These are phyloP conservation scores for Neonothopanus nambi DNA, from an alignment of 1,284 basidiomycete species.

Conservation along the genomic window DNA sequence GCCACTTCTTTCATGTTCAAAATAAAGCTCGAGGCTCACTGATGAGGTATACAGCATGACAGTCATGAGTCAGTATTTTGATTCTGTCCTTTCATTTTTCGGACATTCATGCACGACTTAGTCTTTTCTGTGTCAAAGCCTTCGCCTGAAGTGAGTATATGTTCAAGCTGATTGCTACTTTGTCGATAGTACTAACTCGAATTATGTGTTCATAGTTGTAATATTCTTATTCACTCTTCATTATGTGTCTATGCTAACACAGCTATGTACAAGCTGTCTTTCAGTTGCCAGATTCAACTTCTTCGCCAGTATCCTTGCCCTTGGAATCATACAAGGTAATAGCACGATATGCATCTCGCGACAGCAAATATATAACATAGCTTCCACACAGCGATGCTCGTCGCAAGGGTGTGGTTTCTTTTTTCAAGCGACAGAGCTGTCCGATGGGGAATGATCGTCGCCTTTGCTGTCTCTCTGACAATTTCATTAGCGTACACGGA, in stretches of 20 bases:
- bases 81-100: neutral
- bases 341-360: neutral
- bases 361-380: neutral
- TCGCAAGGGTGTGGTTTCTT: slow-evolving; percentile 38
- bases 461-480: slow-evolving; percentile 28
- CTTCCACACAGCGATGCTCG: slow-evolving; percentile 31
- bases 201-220: neutral
- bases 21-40: neutral
- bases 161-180: neutral
- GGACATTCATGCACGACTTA: slow-evolving; percentile 11
- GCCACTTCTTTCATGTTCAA: neutral
- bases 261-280: slow-evolving; percentile 26
- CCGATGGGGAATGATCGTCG: slow-evolving; percentile 26
- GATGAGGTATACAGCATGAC: slow-evolving; percentile 24
- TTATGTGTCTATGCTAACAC: slow-evolving; percentile 4
- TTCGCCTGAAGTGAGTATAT: slow-evolving; percentile 23
- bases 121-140: slow-evolving; percentile 28
- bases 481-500: slow-evolving; percentile 29
- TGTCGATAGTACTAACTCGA: neutral
- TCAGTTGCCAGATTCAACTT: slow-evolving; percentile 27
- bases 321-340: slow-evolving; percentile 33
- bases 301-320: slow-evolving; percentile 26
- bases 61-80: slow-evolving; percentile 9
- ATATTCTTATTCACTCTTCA: slow-evolving; percentile 25
- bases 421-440: slow-evolving; percentile 29